Evolutionary conservation across 768 basidiomycete genomes (phyloP).

Genomic region (Crepidotus variabilis): DNA sequence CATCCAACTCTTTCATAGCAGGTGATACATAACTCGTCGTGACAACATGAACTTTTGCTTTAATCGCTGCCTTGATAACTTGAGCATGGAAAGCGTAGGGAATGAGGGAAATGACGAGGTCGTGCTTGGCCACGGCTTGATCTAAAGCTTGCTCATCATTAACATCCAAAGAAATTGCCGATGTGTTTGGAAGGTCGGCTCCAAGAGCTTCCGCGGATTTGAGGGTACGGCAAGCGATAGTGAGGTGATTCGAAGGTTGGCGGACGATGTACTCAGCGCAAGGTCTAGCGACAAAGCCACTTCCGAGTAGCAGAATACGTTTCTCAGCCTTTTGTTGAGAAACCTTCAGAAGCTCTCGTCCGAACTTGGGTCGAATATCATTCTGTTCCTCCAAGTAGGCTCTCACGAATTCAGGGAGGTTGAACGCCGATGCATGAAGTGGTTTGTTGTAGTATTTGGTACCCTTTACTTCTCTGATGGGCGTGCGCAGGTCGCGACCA

Average conservation of each 20-base stretch:
- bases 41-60: conserved; percentile 86
- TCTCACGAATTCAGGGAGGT: conserved; percentile 90
- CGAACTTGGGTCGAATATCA: conserved; percentile 73
- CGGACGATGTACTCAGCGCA: conserved; percentile 92
- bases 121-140: conserved; percentile 75
- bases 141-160: conserved; percentile 68
- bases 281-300: conserved; percentile 94
- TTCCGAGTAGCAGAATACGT: conserved; percentile 86
- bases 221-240: conserved; percentile 89
- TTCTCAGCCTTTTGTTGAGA: conserved; percentile 43
- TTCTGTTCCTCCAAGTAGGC: conserved; percentile 69
- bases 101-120: conserved; percentile 94
- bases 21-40: conserved; percentile 95
- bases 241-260: conserved; percentile 76
- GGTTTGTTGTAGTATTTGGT: conserved; percentile 84
- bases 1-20: conserved; percentile 84
- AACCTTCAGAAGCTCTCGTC: conserved; percentile 48
- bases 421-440: conserved; percentile 80
- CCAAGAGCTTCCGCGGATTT: conserved; percentile 67
- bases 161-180: conserved; percentile 81
- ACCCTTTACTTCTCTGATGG: conserved; percentile 64
- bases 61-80: conserved; percentile 91
- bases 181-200: conserved; percentile 63
- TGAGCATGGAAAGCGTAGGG: conserved; percentile 89
- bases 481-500: conserved; percentile 64